Percentiles rank a stretch among this genome's conserved stretches.
These are phyloP conservation scores for Piromyces sp. DNA, from an alignment of 192 early-diverging fungal species.

Conservation along the genomic window DNA sequence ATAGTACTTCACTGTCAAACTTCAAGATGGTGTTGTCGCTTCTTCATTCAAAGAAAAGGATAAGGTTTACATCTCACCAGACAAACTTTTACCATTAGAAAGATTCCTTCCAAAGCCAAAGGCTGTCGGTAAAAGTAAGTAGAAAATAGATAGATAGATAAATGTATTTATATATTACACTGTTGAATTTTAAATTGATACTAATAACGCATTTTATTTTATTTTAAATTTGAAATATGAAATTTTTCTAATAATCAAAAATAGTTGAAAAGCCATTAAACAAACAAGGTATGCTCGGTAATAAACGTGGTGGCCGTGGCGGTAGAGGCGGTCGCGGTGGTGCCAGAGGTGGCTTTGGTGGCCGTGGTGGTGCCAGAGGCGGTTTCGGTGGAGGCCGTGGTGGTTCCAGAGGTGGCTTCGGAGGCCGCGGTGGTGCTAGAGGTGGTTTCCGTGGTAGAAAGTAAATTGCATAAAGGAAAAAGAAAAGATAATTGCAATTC, in stretches of 20 bases:
- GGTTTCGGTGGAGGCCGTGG: constrained; percentile 5
- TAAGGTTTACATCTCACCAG: constrained; percentile 81
- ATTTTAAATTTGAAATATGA: no score
- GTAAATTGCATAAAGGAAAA: background rate
- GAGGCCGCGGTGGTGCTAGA: constrained; percentile 20
- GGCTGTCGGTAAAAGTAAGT: constrained; percentile 36
- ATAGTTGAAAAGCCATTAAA: constrained; percentile 41
- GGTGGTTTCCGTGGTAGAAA: constrained; percentile 32
- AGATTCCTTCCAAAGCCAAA: constrained; percentile 92
- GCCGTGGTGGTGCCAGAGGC: constrained; percentile 10
- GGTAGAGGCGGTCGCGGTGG: constrained; percentile 17
- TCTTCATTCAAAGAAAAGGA: constrained; percentile 78
- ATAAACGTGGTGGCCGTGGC: constrained; percentile 18
- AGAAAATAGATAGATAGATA: no score
- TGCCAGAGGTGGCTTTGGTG: constrained; percentile 24
- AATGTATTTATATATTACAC: no score
- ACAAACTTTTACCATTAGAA: constrained; percentile 88
- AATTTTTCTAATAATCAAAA: background rate
- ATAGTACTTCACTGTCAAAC: constrained; percentile 83
- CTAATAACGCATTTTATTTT: no score
- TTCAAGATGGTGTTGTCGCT: constrained; percentile 79
- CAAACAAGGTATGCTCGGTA: constrained; percentile 37
- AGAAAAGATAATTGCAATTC: no score
- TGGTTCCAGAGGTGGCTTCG: constrained; percentile 15
- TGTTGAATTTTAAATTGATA: background rate